phyloP scores from a whole-genome alignment of 805 yeast genomes.

The Spathaspora arborariae region DNA sequence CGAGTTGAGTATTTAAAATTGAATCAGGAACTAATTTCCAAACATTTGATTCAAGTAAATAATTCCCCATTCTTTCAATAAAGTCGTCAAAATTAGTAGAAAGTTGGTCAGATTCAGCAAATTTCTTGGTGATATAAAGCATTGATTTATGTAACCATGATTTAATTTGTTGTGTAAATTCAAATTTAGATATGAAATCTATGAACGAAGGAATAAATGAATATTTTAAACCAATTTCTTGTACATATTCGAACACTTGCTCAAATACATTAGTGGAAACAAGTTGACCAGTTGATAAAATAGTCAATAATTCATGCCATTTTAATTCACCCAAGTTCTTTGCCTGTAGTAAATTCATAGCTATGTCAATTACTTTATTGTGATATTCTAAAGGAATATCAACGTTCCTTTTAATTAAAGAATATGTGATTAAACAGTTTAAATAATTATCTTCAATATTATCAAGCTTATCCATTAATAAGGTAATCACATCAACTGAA shows the following conservation, averaged over 20 bases:
- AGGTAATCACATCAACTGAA: neutral
- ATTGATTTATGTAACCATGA: constrained; percentile 57
- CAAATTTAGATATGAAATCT: constrained; percentile 20
- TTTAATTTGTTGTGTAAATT: constrained; percentile 16
- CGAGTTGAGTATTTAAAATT: constrained; percentile 60
- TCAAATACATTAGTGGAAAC: constrained; percentile 9
- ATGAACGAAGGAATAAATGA: constrained; percentile 25
- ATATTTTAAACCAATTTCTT: constrained; percentile 23
- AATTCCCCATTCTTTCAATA: constrained; percentile 16
- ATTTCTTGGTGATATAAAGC: constrained; percentile 58
- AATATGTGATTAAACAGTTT: constrained; percentile 16
- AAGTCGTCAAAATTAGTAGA: constrained; percentile 30
- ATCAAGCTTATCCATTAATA: constrained; percentile 1
- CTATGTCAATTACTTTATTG: constrained; percentile 4
- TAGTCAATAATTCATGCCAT: constrained; percentile 12
- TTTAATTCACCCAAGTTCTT: constrained; percentile 3
- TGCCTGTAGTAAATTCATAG: constrained; percentile 5
- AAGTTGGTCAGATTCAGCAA: constrained; percentile 46
- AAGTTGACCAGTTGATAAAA: constrained; percentile 5
- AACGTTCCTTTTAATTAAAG: constrained; percentile 10
- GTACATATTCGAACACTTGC: constrained; percentile 18
- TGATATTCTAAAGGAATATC: constrained; percentile 6
- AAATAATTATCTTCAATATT: constrained; percentile 14
- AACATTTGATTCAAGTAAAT: constrained; percentile 11
- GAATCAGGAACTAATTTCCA: constrained; percentile 35